Percentiles rank a stretch among this genome's conserved stretches.
Evolutionary conservation across 1,284 basidiomycete genomes (phyloP).

Genomic region (Moesziomyces parantarcticus): DNA sequence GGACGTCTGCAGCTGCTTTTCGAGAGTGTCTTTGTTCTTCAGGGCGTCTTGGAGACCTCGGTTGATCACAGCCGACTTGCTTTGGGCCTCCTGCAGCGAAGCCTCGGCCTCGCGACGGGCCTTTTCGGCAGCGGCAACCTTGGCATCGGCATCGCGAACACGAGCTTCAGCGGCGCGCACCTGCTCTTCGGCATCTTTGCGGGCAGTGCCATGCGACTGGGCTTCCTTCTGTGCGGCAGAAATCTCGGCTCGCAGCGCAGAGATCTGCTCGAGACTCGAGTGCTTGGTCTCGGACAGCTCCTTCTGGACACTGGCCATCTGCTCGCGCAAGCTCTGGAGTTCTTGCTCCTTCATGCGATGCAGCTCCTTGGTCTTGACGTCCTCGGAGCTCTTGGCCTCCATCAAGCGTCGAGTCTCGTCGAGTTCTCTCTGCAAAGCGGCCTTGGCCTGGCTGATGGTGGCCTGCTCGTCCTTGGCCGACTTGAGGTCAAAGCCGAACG

Average conservation of each 20-base stretch:
- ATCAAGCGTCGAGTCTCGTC: constrained; percentile 80
- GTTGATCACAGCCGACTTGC: constrained; percentile 50
- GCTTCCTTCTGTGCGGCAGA: constrained; percentile 66
- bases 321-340: constrained; percentile 78
- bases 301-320: constrained; percentile 70
- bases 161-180: constrained; percentile 30
- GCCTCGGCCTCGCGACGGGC: constrained; percentile 77
- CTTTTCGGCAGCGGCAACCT: constrained; percentile 77
- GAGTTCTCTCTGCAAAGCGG: constrained; percentile 81
- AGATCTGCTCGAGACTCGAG: constrained; percentile 60
- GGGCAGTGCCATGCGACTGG: constrained; percentile 25
- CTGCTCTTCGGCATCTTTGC: constrained; percentile 31
- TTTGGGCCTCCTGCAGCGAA: constrained; percentile 82
- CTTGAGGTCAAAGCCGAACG: constrained; percentile 76
- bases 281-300: constrained; percentile 63
- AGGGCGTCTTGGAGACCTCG: constrained; percentile 42
- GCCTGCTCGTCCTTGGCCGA: constrained; percentile 76
- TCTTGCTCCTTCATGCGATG: constrained; percentile 90
- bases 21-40: constrained; percentile 70
- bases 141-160: constrained; percentile 71
- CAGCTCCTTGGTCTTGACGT: constrained; percentile 82
- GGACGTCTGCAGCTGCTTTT: constrained; percentile 79
- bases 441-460: constrained; percentile 72
- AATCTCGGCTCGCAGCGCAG: constrained; percentile 68
- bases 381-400: constrained; percentile 86